Conservation (phyloP, 2,329 filamentous ascomycete genomes). For the Bipolaris oryzae region DNA sequence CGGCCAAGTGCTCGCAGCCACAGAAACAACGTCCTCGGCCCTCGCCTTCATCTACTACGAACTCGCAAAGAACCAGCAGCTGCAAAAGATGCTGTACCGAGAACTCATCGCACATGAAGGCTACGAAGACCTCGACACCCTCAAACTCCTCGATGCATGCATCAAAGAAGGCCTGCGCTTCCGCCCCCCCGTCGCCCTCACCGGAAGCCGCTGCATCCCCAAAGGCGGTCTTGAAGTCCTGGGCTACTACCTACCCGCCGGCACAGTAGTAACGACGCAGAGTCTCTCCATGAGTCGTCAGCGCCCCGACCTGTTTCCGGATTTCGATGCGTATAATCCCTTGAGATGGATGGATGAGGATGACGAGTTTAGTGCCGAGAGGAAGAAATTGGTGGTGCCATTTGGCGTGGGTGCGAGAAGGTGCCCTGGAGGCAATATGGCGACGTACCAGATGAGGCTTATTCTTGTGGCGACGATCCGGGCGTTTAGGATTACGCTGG, state of each 20-base stretch:
- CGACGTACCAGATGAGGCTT: constrained; percentile 28
- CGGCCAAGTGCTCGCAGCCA: constrained; percentile 29
- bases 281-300: constrained; percentile 28
- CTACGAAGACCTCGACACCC: constrained; percentile 24
- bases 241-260: constrained; percentile 22
- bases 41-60: constrained; percentile 31
- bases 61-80: constrained; percentile 21
- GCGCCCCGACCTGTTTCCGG: constrained; percentile 27
- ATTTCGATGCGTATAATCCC: constrained; percentile 26
- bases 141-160: constrained; percentile 26
- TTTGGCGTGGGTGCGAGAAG: constrained; percentile 27
- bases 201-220: constrained; percentile 26
- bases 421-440: constrained; percentile 31
- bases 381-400: constrained; percentile 20
- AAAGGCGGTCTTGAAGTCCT: constrained; percentile 22
- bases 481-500: constrained; percentile 21
- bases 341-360: constrained; percentile 21
- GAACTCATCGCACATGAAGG: constrained; percentile 23
- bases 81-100: constrained; percentile 20
- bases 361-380: constrained; percentile 22
- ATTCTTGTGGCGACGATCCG: constrained; percentile 25
- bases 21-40: constrained; percentile 28
- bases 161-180: constrained; percentile 31
- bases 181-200: constrained; percentile 27
- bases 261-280: constrained; percentile 25